Base-by-base conservation (phyloP, 371 early-diverging fungal genomes). In the Mucor mucedo region DNA sequence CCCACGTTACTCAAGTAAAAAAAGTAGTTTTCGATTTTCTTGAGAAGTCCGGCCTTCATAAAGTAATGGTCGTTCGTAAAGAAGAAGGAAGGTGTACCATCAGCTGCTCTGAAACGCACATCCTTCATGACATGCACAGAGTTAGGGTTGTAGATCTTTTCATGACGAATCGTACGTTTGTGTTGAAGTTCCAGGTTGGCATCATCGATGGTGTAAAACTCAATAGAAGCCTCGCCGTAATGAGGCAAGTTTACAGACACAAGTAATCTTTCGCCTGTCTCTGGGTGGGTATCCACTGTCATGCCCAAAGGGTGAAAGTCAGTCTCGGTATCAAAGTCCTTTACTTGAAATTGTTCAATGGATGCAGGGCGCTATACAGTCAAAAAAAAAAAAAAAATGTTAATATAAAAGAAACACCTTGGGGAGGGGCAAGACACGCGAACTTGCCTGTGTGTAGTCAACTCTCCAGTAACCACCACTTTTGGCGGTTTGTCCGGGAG, bases 1-100 rank as follows among this genome's bases (percentile, higher is more conserved):
- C 57, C 58, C 13, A 77, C 63, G 27, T 58, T 67, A 11, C 66
- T 62, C 10, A 74, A 45, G 28, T 61, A 71, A 3, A 80, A 61
- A 10, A 62, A 41, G 38, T 58, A 72, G 41, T 67, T 68, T 60
- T 80, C 81, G 0, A 75, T 3, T 8, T 57, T 38, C n/a, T 74
- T 77, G 14, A 68, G 48, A 3, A 66, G 6, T 3, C 55, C 56
- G 3, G 52, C 29, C 10, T 35, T 21, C 21, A 21, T 8, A 41
- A 71, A 73, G 30, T 69, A 69, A 45, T 79, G 77, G 14, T 73
- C 75, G 21, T 76, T 71, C 4, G 71, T 65, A 13, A 74, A 73
- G 44, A 78, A 78, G 67, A 80, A 80, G 3, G 81, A 80, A 27
- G 80, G 80, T 1, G 58, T 62, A 10, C 78, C 80, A 55, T 80